Evolutionary conservation across 2,329 filamentous ascomycete genomes (phyloP).

Genomic region (Colletotrichum siamense): DNA sequence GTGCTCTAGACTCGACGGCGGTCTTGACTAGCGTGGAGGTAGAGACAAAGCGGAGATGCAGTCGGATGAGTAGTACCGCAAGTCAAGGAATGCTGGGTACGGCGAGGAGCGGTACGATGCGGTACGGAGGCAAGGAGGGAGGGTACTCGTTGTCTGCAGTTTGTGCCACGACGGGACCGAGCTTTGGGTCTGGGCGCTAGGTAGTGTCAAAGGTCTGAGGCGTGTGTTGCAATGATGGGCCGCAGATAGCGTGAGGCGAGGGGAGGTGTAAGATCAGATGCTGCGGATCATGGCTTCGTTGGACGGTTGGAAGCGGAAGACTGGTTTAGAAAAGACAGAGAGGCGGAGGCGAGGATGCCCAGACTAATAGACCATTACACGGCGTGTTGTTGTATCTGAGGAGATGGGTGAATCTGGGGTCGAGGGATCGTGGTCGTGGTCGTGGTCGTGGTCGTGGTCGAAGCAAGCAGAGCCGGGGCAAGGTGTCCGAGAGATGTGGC

Average conservation of each 20-base stretch:
- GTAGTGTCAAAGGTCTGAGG: slow-evolving; percentile 15
- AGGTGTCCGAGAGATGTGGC: slow-evolving; percentile 1
- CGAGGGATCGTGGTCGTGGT: neutral
- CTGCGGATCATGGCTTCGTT: neutral
- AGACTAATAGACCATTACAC: neutral
- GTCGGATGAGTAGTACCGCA: slow-evolving; percentile 4
- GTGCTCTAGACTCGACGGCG: slow-evolving; percentile 6
- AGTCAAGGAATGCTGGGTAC: neutral
- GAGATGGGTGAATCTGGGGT: neutral
- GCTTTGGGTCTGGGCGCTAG: slow-evolving; percentile 9
- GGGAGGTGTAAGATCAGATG: neutral
- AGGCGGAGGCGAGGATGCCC: neutral
- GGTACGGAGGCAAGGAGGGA: neutral
- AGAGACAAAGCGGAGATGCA: slow-evolving; percentile 20
- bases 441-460: neutral
- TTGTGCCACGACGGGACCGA: slow-evolving; percentile 9
- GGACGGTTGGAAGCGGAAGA: neutral
- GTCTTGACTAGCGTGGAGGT: slow-evolving; percentile 6
- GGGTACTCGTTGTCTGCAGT: neutral
- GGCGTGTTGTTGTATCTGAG: neutral
- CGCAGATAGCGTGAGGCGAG: neutral
- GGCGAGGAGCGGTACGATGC: neutral
- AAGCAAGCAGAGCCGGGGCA: slow-evolving; percentile 13
- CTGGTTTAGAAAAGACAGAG: neutral
- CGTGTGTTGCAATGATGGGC: neutral